Conservation (phyloP, 176 grass and related monocot genomes). For the Oryza australiensis region DNA sequence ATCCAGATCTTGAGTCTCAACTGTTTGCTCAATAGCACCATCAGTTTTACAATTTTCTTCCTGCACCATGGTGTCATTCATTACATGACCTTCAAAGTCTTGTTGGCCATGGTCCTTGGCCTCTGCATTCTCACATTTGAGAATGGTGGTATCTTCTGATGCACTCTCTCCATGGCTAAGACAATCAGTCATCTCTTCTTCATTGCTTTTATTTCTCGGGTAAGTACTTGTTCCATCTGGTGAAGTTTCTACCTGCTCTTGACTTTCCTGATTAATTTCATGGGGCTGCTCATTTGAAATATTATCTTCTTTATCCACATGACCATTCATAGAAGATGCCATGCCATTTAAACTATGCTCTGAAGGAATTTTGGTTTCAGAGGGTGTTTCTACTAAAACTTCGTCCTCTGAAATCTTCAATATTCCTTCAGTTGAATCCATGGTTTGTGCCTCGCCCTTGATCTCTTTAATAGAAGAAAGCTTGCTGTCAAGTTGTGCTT, state of each 20-base stretch:
- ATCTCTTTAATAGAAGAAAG: slow-evolving; percentile 25
- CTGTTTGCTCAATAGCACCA: slow-evolving; percentile 18
- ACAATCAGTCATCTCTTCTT: slow-evolving; percentile 23
- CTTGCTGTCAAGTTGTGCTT: slow-evolving; percentile 30
- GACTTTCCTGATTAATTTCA: slow-evolving; percentile 26
- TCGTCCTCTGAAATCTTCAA: slow-evolving; percentile 46
- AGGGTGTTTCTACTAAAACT: slow-evolving; percentile 45
- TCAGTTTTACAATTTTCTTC: slow-evolving; percentile 26
- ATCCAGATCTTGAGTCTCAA: slow-evolving; percentile 26
- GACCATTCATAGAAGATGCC: slow-evolving; percentile 36
- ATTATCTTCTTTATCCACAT: slow-evolving; percentile 20
- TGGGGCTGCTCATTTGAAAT: slow-evolving; percentile 17
- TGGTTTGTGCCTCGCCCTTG: slow-evolving; percentile 8
- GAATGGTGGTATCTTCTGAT: slow-evolving; percentile 32
- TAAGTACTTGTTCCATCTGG: slow-evolving; percentile 10
- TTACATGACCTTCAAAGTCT: slow-evolving; percentile 25
- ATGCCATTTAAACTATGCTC: slow-evolving; percentile 35
- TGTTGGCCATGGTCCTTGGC: slow-evolving; percentile 14
- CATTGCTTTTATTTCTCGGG: slow-evolving; percentile 23
- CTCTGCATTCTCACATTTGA: slow-evolving; percentile 29
- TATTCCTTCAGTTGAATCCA: slow-evolving; percentile 38
- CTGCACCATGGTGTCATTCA: slow-evolving; percentile 3
- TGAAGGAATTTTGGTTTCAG: slow-evolving; percentile 28
- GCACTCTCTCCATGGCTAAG: slow-evolving; percentile 31
- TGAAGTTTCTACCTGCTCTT: not conserved